phyloP scores from a whole-genome alignment of 2,329 filamentous ascomycete genomes.

The Aspergillus sp. region DNA sequence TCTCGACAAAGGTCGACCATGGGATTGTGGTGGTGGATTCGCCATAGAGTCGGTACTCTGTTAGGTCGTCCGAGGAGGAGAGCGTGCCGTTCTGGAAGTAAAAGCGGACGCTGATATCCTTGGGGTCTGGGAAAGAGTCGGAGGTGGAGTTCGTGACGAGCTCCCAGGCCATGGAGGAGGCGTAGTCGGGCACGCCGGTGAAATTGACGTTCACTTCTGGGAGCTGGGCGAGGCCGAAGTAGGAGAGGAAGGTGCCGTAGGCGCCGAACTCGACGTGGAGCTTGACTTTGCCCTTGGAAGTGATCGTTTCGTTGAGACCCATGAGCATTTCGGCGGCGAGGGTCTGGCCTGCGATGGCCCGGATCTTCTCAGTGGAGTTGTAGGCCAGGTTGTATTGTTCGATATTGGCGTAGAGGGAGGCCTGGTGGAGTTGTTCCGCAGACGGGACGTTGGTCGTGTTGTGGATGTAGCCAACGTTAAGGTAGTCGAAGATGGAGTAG shows the following conservation, averaged over 20 bases:
- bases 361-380: conserved; percentile 58
- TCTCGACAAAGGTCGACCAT: conserved; percentile 66
- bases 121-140: conserved; percentile 42
- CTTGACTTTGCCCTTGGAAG: conserved; percentile 37
- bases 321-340: conserved; percentile 64
- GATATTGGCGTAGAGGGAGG: conserved; percentile 71
- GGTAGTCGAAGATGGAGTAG: conserved; percentile 65
- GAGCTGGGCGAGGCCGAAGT: conserved; percentile 60
- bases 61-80: conserved; percentile 40
- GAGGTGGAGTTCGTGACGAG: conserved; percentile 54
- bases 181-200: conserved; percentile 78
- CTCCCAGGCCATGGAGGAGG: conserved; percentile 78
- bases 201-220: conserved; percentile 59
- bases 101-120: conserved; percentile 60
- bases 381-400: conserved; percentile 84
- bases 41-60: conserved; percentile 63
- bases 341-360: conserved; percentile 58
- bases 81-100: conserved; percentile 63
- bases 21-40: conserved; percentile 55
- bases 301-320: conserved; percentile 43
- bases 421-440: conserved; percentile 60
- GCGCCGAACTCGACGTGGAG: conserved; percentile 60
- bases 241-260: conserved; percentile 61
- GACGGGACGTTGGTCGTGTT: conserved; percentile 58
- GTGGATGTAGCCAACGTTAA: conserved; percentile 64